These are phyloP conservation scores for Nyctanthes arbortristis DNA, from an alignment of 257 asterid genomes.

Conservation along the genomic window DNA sequence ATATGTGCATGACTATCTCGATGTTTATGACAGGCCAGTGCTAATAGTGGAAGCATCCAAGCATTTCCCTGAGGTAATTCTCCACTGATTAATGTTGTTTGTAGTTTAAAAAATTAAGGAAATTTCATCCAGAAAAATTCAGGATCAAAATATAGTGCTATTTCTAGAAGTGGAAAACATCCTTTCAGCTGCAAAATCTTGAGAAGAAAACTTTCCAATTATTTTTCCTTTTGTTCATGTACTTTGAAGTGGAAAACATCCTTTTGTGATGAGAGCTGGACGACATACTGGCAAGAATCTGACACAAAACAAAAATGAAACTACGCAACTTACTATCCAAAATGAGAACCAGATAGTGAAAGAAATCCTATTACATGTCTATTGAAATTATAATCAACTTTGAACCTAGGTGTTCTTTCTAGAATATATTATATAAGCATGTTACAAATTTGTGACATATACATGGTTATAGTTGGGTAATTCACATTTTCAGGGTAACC, in stretches of 20 bases:
- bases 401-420: background rate
- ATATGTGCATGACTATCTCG: conserved; percentile 62
- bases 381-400: background rate
- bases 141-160: background rate
- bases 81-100: background rate
- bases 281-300: background rate
- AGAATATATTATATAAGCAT: background rate
- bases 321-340: background rate
- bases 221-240: background rate
- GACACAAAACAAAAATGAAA: background rate
- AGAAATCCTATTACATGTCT: background rate
- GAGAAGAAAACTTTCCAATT: background rate
- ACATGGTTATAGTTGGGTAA: background rate
- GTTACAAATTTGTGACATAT: background rate
- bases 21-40: conserved; percentile 62
- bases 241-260: background rate
- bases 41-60: conserved; percentile 69
- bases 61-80: conserved; percentile 81
- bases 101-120: background rate
- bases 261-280: too few relatives aligned
- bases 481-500: background rate
- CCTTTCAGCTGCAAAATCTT: background rate
- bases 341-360: background rate
- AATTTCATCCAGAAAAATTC: background rate
- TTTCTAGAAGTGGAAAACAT: background rate